A percentile compares a stretch with the other conserved stretches of the same genome.
phyloP scores from a whole-genome alignment of 2,329 filamentous ascomycete genomes.

The Trichoderma oligosporum region DNA sequence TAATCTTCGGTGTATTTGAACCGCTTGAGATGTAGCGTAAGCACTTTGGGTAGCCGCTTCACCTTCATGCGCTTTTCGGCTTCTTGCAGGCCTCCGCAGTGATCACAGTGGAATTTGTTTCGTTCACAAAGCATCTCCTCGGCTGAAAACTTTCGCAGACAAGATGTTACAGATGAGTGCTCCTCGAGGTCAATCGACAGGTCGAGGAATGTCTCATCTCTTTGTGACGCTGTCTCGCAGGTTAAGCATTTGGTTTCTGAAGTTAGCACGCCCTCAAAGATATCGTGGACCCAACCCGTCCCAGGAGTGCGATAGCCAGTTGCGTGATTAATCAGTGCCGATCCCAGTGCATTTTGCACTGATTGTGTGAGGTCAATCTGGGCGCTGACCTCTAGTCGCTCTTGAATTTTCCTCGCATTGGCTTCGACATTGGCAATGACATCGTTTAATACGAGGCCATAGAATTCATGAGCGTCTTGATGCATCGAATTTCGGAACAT shows the following conservation, averaged over 20 bases:
- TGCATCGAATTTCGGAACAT: constrained; percentile 98
- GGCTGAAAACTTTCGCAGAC: constrained; percentile 90
- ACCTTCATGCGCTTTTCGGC: constrained; percentile 99
- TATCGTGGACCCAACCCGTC: constrained; percentile 90
- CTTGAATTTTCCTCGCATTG: constrained; percentile 65
- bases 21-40: constrained; percentile 89
- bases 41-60: constrained; percentile 84
- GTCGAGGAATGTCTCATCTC: constrained; percentile 94
- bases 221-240: constrained; percentile 90
- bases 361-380: constrained; percentile 49
- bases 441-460: constrained; percentile 91
- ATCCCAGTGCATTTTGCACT: constrained; percentile 40
- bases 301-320: constrained; percentile 54
- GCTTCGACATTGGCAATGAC: constrained; percentile 90
- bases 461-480: constrained; percentile 96
- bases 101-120: constrained; percentile 98
- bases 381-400: constrained; percentile 41
- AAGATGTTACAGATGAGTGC: constrained; percentile 94
- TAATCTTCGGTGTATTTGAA: constrained; percentile 99
- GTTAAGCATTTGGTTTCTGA: constrained; percentile 96
- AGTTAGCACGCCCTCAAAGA: constrained; percentile 91
- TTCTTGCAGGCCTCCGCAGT: constrained; percentile 92
- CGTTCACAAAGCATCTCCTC: constrained; percentile 98
- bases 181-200: constrained; percentile 93
- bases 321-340: constrained; percentile 35